phyloP scores from a whole-genome alignment of 2,329 filamentous ascomycete genomes.

The Gaeumannomyces tritici region DNA sequence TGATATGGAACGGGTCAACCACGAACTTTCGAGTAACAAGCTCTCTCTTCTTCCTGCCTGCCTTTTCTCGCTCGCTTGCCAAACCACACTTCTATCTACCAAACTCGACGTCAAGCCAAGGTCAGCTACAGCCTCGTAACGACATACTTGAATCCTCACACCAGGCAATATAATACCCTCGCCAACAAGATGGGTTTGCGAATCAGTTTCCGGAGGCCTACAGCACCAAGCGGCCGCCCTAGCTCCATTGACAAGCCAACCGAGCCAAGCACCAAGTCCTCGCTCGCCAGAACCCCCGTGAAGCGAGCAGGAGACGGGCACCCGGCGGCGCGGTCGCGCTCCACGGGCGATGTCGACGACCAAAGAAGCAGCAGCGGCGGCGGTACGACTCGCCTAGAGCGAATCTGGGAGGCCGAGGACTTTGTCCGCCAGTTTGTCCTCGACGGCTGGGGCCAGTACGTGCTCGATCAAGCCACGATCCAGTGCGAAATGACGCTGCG shows the following conservation, averaged over 20 bases:
- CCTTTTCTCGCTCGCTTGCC: not conserved
- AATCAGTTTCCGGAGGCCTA: not conserved
- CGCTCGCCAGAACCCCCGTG: not conserved
- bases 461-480: conserved; percentile 8
- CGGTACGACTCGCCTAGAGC: not conserved
- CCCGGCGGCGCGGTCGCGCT: not conserved
- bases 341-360: not conserved
- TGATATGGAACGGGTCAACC: not conserved
- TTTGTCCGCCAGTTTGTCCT: conserved; percentile 10
- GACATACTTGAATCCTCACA: not conserved
- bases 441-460: conserved; percentile 9
- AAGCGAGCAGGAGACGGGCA: not conserved
- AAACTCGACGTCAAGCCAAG: not conserved
- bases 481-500: conserved; percentile 11
- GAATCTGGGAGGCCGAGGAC: conserved; percentile 10
- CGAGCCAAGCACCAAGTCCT: not conserved
- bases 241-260: not conserved
- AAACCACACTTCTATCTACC: not conserved
- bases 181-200: not conserved
- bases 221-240: not conserved
- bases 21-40: not conserved
- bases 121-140: not conserved
- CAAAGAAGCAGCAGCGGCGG: not conserved
- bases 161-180: not conserved
- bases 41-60: not conserved